Evolutionary conservation across 192 early-diverging fungal genomes (phyloP).

Genomic region (Funneliformis geosporum): DNA sequence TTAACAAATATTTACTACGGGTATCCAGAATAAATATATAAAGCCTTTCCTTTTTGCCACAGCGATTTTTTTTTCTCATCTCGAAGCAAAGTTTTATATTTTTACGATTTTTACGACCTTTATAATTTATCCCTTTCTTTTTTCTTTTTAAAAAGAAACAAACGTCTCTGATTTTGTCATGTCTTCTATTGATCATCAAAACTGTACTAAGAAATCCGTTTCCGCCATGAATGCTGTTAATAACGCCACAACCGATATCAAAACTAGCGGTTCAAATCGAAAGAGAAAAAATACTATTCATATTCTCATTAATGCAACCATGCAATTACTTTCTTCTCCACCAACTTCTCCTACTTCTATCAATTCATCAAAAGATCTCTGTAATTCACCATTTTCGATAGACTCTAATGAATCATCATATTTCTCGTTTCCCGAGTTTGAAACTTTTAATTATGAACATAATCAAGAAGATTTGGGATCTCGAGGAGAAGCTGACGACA

Average conservation of each 20-base stretch:
- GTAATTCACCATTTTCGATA: not conserved
- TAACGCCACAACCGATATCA: too few species aligned
- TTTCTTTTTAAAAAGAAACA: too few species aligned
- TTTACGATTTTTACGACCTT: not conserved
- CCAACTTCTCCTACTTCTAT: slow-evolving; percentile 5
- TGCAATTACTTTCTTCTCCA: slow-evolving; percentile 21
- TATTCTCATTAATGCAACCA: slow-evolving; percentile 2
- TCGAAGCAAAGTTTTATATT: too few species aligned
- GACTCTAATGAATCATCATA: not conserved
- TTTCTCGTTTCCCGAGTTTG: slow-evolving; percentile 21
- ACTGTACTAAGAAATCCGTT: not conserved
- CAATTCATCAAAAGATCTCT: not conserved
- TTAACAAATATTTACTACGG: not conserved
- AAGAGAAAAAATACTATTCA: slow-evolving; percentile 1
- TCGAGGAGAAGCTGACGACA: not conserved
- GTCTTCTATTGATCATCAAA: not conserved
- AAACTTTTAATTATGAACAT: not conserved
- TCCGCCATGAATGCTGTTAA: not conserved
- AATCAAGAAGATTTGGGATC: too few species aligned
- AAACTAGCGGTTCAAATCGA: not conserved
- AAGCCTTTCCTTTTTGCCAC: not conserved
- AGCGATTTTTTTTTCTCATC: not conserved
- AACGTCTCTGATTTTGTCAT: not conserved
- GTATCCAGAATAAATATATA: not conserved
- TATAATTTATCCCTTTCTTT: not conserved